Conservation (phyloP, 495 filamentous ascomycete genomes). For the Apiosordaria backusii region DNA sequence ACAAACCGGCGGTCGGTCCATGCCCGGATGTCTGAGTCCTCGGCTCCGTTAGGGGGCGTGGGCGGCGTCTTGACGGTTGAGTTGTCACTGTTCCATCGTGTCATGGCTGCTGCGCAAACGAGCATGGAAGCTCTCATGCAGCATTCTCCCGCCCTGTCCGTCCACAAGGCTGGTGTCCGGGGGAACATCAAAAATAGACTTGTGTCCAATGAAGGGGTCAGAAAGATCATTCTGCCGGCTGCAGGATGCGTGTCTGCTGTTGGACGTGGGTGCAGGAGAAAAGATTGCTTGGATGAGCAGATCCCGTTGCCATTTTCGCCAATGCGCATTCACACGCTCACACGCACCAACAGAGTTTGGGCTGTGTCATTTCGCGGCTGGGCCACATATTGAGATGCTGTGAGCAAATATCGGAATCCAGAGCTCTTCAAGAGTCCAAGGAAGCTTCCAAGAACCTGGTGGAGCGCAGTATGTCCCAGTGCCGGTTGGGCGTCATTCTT, state of each 20-base stretch:
- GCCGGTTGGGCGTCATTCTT: background rate
- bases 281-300: background rate
- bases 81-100: conserved; percentile 16
- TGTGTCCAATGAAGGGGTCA: conserved; percentile 24
- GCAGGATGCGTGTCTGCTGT: conserved; percentile 14
- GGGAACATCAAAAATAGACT: conserved; percentile 2
- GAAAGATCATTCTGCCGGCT: conserved; percentile 14
- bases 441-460: background rate
- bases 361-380: background rate
- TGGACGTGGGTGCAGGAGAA: conserved; percentile 12
- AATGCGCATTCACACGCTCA: background rate
- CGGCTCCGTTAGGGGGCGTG: conserved; percentile 11
- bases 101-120: conserved; percentile 18
- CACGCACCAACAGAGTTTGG: background rate
- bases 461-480: background rate
- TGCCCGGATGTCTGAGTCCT: conserved; percentile 2
- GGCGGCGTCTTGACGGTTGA: conserved; percentile 9
- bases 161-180: background rate
- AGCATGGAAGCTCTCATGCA: conserved; percentile 8
- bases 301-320: background rate
- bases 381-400: background rate
- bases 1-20: conserved; percentile 25
- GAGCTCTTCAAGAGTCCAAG: background rate
- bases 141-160: background rate
- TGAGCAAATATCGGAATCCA: background rate